Percentiles rank a stretch among this genome's conserved stretches.
Evolutionary conservation across 2,329 filamentous ascomycete genomes (phyloP).

Genomic region (Eutypella sp.): DNA sequence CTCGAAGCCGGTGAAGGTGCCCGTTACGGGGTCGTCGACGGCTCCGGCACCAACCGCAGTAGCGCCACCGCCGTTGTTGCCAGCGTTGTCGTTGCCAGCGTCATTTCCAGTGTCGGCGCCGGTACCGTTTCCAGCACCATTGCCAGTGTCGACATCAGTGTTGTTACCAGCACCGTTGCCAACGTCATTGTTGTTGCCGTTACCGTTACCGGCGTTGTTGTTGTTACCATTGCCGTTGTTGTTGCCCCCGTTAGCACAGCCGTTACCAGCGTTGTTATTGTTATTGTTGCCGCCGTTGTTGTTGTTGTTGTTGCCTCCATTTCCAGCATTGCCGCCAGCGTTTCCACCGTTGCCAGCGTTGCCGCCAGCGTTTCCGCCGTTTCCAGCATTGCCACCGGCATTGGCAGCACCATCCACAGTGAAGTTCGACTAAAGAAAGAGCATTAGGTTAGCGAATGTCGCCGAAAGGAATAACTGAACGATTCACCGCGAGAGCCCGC

Average conservation of each 20-base stretch:
- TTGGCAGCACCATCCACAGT: slow-evolving; percentile 31
- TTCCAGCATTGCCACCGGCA: slow-evolving; percentile 3
- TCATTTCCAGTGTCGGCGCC: slow-evolving; percentile 5
- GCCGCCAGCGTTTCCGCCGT: slow-evolving; percentile 6
- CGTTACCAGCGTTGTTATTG: slow-evolving; percentile 13
- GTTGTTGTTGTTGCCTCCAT: slow-evolving; percentile 11
- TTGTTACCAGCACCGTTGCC: slow-evolving; percentile 6
- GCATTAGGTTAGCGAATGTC: not conserved
- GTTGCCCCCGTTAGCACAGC: slow-evolving; percentile 10
- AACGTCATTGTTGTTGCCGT: slow-evolving; percentile 12
- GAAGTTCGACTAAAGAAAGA: slow-evolving; percentile 48
- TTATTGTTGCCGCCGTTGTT: slow-evolving; percentile 8
- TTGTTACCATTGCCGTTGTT: slow-evolving; percentile 6
- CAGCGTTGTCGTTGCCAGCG: slow-evolving; percentile 11
- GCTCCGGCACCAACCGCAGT: slow-evolving; percentile 23
- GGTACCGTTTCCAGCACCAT: slow-evolving; percentile 5
- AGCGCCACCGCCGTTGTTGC: slow-evolving; percentile 8
- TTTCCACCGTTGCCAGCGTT: slow-evolving; percentile 13
- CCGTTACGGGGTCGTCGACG: slow-evolving; percentile 25
- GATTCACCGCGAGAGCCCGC: not conserved
- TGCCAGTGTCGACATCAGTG: slow-evolving; percentile 1
- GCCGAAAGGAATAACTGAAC: too few species aligned
- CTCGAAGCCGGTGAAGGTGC: slow-evolving; percentile 28
- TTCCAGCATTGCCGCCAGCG: slow-evolving; percentile 20
- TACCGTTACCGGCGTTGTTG: slow-evolving; percentile 1